Percentiles rank a stretch among this genome's conserved stretches.
phyloP scores from a whole-genome alignment of 768 basidiomycete genomes.

The Psilocybe cyanescens region DNA sequence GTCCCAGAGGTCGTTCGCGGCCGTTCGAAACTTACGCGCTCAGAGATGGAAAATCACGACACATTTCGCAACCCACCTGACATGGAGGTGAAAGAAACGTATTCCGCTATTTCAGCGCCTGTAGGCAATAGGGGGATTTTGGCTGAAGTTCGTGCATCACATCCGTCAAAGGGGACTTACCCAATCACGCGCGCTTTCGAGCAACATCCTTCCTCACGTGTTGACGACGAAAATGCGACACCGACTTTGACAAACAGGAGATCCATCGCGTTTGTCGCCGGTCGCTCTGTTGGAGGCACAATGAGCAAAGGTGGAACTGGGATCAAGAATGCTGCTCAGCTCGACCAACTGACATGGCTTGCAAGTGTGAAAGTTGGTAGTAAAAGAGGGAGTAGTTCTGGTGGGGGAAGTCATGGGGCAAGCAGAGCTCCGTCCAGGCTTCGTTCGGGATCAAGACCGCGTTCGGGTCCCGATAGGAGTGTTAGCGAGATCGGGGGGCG shows the following conservation, averaged over 20 bases:
- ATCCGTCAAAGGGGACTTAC: constrained; percentile 24
- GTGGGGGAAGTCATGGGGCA: constrained; percentile 36
- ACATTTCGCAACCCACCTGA: constrained; percentile 64
- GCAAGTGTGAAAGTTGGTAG: constrained; percentile 66
- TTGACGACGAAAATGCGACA: background rate
- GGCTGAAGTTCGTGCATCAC: constrained; percentile 69
- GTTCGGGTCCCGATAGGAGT: constrained; percentile 23
- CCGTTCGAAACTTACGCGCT: constrained; percentile 31
- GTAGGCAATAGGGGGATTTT: constrained; percentile 69
- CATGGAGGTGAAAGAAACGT: constrained; percentile 27
- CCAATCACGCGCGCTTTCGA: constrained; percentile 1
- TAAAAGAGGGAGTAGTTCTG: constrained; percentile 57
- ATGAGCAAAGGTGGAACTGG: constrained; percentile 54
- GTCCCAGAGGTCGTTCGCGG: constrained; percentile 32
- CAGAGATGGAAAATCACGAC: constrained; percentile 25
- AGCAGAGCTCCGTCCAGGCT: constrained; percentile 51
- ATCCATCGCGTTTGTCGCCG: constrained; percentile 3
- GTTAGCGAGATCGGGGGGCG: constrained; percentile 26
- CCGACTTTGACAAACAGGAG: background rate
- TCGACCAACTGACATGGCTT: constrained; percentile 76
- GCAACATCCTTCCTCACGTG: background rate
- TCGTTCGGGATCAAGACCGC: constrained; percentile 46
- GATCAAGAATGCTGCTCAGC: constrained; percentile 50
- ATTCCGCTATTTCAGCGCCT: constrained; percentile 65
- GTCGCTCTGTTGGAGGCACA: constrained; percentile 33